Evolutionary conservation across 495 filamentous ascomycete species (phyloP).

Genomic region (Usnea hakonensis): DNA sequence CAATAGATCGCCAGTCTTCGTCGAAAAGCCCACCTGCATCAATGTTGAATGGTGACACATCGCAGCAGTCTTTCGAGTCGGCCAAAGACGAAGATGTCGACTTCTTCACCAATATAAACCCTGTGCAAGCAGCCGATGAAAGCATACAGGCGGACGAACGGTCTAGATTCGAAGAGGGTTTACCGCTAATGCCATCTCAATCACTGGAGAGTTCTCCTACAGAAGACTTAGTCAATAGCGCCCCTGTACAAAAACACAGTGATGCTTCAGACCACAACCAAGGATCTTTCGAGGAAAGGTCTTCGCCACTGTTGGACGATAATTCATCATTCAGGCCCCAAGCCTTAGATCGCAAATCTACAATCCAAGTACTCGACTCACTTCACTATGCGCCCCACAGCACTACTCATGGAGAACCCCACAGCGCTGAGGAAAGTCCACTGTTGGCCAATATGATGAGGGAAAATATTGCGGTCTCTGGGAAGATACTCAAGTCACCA

Average conservation of each 20-base stretch:
- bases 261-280: constrained; percentile 5
- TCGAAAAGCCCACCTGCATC: constrained; percentile 22
- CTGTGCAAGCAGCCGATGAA: constrained; percentile 10
- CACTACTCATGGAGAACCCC: background rate
- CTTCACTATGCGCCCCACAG: constrained; percentile 13
- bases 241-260: constrained; percentile 14
- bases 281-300: constrained; percentile 36
- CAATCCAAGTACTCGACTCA: constrained; percentile 46
- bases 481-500: constrained; percentile 2
- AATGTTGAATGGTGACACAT: constrained; percentile 17
- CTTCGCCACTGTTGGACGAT: constrained; percentile 38
- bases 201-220: background rate
- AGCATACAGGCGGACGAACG: constrained; percentile 29
- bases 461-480: constrained; percentile 2
- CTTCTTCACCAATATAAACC: constrained; percentile 17
- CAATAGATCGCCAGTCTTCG: constrained; percentile 9
- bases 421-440: constrained; percentile 2
- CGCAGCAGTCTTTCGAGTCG: constrained; percentile 33
- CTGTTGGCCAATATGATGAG: constrained; percentile 3
- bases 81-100: constrained; percentile 22
- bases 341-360: constrained; percentile 49
- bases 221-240: constrained; percentile 13
- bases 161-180: constrained; percentile 51
- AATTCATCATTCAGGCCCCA: constrained; percentile 14
- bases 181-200: constrained; percentile 43